Percentiles rank a stretch among this genome's conserved stretches.
These are phyloP conservation scores for Pittosporum tobira DNA, from an alignment of 129 eudicot species.

Conservation along the genomic window DNA sequence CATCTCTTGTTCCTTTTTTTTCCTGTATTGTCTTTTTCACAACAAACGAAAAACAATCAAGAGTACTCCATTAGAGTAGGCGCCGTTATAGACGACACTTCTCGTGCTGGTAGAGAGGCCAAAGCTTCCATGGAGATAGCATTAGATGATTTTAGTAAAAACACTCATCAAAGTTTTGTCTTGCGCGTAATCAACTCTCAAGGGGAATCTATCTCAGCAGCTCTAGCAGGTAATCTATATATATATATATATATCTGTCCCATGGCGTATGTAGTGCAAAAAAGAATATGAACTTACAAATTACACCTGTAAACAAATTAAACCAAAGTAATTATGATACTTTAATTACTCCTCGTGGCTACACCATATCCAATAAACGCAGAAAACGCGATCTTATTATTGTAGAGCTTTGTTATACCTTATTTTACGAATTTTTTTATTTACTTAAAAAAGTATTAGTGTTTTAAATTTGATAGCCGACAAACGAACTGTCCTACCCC, in stretches of 20 bases:
- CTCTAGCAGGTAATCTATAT: constrained; percentile 28
- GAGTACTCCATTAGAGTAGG: no score
- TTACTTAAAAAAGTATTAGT: no score
- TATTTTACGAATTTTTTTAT: no score
- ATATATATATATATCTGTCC: background rate
- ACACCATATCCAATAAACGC: background rate
- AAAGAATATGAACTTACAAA: background rate
- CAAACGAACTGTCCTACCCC: no score
- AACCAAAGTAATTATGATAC: background rate
- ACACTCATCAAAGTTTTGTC: constrained; percentile 13
- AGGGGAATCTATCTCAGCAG: constrained; percentile 30
- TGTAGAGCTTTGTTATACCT: background rate
- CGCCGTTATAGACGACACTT: constrained; percentile 27
- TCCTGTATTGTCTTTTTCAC: no score
- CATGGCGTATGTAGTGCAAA: no score
- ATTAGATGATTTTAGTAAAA: constrained; percentile 23
- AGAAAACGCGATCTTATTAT: background rate
- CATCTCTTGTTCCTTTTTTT: no score
- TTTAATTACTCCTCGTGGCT: background rate
- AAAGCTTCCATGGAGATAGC: constrained; percentile 50
- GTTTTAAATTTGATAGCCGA: no score
- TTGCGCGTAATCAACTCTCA: constrained; percentile 18
- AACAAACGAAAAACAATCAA: no score
- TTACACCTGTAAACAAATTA: background rate
- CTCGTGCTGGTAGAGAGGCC: constrained; percentile 42